Evolutionary conservation across 139 green algal genomes (phyloP), one percentile per base, ranked within the genome.

Genomic region (Chlamydomonas schloesseri): DNA sequence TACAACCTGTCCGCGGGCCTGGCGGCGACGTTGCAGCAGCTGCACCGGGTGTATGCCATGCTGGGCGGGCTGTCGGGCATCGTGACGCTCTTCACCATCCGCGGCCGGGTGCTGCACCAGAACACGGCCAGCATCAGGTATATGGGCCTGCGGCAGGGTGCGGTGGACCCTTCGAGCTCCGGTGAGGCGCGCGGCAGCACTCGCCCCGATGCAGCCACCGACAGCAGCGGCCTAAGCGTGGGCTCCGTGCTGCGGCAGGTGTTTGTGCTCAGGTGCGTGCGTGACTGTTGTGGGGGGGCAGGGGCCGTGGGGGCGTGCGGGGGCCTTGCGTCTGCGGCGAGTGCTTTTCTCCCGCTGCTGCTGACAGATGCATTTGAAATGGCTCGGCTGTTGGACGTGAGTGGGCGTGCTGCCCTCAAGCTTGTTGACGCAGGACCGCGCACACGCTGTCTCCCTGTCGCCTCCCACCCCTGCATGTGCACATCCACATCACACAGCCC

Each of bases 11-110:
- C 76, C 28, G 62, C 36, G 24, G 76, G 76, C 36, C 42, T 83
- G 76, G 60, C 46, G 9, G 26, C 47, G 37, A 33, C 33, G 9
- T 60, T 83, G 60, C 60, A 73, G 60, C 37, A 62, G 28, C 60
- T 83, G 60, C 76, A 83, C 60, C 60, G 76, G 23, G 76, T 83
- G 60, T 83, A 83, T 24, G 58, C 76, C 31, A 83, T 83, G 76
- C 60, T 83, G 42, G 60, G 34, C 3, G 50, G 33, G 1, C 62
- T 83, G 62, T 47, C 60, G 13, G 76, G 60, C 62, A 73, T 83
- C 37, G 76, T 83, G 36, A 83, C 76, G 36, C 62, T 83, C 1
- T 83, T 83, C 62, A 83, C 60, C 14, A 21, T 83, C 29, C 60
- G 76, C 11, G 76, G 76, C 26, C 36, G 62, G 26, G 76, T 83